Conservation (phyloP, 208 protist species). For the Porcisia hertigi region DNA sequence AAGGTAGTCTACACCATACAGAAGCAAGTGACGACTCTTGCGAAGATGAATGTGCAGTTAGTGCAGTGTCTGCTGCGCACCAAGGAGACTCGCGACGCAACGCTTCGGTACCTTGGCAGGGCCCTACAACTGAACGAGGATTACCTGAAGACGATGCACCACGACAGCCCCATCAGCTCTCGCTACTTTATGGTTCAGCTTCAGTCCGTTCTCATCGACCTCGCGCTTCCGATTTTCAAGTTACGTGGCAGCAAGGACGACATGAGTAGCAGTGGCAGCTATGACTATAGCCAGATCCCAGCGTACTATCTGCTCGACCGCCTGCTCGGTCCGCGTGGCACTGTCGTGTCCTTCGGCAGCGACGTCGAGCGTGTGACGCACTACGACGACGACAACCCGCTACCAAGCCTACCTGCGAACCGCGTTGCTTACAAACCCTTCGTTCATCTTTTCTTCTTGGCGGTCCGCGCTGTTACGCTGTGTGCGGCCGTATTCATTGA, state of each 20-base stretch:
- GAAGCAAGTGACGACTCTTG: conserved; percentile 41
- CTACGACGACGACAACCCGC: conserved; percentile 55
- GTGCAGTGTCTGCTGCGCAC: conserved; percentile 54
- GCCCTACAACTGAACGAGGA: conserved; percentile 78
- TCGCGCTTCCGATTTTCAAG: conserved; percentile 69
- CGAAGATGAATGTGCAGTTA: conserved; percentile 54
- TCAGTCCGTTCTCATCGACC: conserved; percentile 70
- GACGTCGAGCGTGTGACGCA: conserved; percentile 81
- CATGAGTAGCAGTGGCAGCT: neutral
- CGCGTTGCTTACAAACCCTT: conserved; percentile 58
- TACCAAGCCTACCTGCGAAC: conserved; percentile 35
- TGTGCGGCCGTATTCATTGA: conserved; percentile 63
- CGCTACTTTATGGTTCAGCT: conserved; percentile 84
- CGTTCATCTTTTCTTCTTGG: conserved; percentile 85
- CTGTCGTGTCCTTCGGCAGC: conserved; percentile 54
- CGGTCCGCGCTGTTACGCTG: conserved; percentile 57
- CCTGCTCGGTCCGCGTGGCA: conserved; percentile 24
- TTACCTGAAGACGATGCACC: conserved; percentile 82
- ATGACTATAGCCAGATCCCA: conserved; percentile 49
- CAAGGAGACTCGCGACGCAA: conserved; percentile 66
- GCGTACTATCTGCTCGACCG: conserved; percentile 65
- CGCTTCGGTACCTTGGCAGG: conserved; percentile 62
- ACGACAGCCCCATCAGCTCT: conserved; percentile 69
- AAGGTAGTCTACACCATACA: conserved; percentile 58
- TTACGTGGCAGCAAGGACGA: neutral